A percentile compares a stretch with the other conserved stretches of the same genome.
These are phyloP conservation scores for Zasmidium citrigriseum DNA, from an alignment of 2,329 filamentous ascomycete genomes.

Conservation along the genomic window DNA sequence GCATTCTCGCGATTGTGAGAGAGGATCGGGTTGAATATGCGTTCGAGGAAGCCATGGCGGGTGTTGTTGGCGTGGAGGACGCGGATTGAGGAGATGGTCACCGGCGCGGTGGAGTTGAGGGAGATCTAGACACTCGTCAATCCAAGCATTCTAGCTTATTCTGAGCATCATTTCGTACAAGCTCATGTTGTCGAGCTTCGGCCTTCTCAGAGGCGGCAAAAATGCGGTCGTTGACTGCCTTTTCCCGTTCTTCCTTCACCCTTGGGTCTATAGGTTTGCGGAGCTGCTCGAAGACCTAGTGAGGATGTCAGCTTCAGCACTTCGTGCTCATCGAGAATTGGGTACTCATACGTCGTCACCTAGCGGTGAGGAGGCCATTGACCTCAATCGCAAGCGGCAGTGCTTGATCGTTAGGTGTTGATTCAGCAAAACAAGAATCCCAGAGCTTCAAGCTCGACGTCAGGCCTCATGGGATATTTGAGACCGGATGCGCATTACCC, in stretches of 20 bases:
- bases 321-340: neutral
- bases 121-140: conserved; percentile 58
- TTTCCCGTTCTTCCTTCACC: conserved; percentile 60
- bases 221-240: conserved; percentile 61
- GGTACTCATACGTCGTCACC: conserved; percentile 20
- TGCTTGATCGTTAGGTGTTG: neutral
- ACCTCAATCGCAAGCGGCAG: neutral
- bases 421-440: neutral
- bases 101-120: conserved; percentile 81
- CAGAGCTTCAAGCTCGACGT: neutral
- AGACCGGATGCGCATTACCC: neutral
- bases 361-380: conserved; percentile 24
- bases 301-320: neutral
- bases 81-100: conserved; percentile 82
- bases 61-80: conserved; percentile 82
- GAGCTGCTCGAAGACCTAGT: conserved; percentile 61
- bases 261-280: conserved; percentile 60
- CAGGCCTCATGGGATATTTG: neutral
- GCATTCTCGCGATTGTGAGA: conserved; percentile 54
- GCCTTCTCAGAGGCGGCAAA: conserved; percentile 62
- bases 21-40: conserved; percentile 76
- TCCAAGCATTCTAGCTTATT: neutral
- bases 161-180: conserved; percentile 49
- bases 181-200: conserved; percentile 63
- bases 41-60: conserved; percentile 79